Evolutionary conservation across 805 yeast genomes (phyloP).

Genomic region (Blastobotrys mokoenaii): DNA sequence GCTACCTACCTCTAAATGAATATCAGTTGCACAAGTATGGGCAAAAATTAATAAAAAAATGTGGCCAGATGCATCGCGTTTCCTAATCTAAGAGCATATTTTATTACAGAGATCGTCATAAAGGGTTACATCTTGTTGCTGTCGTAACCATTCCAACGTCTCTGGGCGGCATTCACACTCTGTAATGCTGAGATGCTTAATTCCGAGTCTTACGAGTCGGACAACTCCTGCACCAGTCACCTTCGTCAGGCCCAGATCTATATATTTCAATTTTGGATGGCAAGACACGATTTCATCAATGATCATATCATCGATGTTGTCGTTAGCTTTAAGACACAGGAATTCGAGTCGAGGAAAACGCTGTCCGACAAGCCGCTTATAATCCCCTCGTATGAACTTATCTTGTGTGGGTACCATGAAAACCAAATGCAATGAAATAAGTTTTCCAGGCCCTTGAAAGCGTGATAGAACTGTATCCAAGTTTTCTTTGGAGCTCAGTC

Average conservation of each 20-base stretch:
- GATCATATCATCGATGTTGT: background rate
- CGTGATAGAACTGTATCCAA: background rate
- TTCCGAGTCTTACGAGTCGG: background rate
- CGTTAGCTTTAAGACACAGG: background rate
- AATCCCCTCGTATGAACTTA: background rate
- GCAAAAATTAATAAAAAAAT: background rate
- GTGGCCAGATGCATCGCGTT: too few relatives aligned
- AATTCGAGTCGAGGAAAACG: background rate
- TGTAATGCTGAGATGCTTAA: background rate
- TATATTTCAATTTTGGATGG: background rate
- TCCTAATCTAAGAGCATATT: too few relatives aligned
- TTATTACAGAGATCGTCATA: too few relatives aligned
- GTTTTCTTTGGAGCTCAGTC: background rate
- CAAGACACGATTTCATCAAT: background rate
- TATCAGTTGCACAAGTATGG: background rate
- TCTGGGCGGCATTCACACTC: background rate
- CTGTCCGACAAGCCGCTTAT: background rate
- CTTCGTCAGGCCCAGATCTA: background rate
- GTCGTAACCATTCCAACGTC: background rate
- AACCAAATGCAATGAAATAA: background rate
- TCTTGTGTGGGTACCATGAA: background rate
- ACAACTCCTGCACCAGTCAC: conserved; percentile 1
- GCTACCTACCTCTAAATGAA: background rate
- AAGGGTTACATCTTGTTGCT: too few relatives aligned
- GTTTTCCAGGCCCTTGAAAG: background rate